Percentiles rank a stretch among this genome's conserved stretches.
Conservation (phyloP, 2,329 filamentous ascomycete genomes). For the Calonectria pteridis region DNA sequence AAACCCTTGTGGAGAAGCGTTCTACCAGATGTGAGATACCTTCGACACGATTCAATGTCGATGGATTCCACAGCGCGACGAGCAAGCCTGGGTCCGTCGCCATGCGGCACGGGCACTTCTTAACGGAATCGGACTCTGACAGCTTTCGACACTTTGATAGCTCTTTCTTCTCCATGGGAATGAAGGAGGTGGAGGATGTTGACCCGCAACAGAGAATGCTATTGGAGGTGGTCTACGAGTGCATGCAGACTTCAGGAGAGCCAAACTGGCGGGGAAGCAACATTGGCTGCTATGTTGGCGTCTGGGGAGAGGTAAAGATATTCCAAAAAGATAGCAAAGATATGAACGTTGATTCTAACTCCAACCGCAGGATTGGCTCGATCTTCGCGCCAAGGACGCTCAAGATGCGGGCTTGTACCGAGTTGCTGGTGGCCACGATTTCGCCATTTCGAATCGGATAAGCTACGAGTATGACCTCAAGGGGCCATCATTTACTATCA, state of each 20-base stretch:
- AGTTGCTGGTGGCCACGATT: background rate
- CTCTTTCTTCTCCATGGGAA: background rate
- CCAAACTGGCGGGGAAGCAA: background rate
- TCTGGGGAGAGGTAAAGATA: background rate
- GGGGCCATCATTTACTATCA: background rate
- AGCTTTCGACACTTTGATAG: background rate
- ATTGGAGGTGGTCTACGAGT: background rate
- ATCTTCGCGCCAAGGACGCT: background rate
- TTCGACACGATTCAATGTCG: background rate
- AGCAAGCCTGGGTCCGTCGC: background rate
- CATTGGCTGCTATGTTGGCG: background rate
- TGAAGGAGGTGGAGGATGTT: background rate
- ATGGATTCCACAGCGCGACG: background rate
- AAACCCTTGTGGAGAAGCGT: background rate
- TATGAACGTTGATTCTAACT: background rate
- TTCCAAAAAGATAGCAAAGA: background rate
- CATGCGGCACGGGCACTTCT: background rate
- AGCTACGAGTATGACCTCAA: background rate
- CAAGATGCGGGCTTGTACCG: background rate
- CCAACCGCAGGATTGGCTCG: background rate
- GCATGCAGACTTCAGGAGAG: background rate
- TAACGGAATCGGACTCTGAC: background rate
- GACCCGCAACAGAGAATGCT: background rate
- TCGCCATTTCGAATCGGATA: background rate
- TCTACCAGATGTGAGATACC: background rate